Conservation (phyloP, 345 rosid genomes). For the Populus tremula region DNA sequence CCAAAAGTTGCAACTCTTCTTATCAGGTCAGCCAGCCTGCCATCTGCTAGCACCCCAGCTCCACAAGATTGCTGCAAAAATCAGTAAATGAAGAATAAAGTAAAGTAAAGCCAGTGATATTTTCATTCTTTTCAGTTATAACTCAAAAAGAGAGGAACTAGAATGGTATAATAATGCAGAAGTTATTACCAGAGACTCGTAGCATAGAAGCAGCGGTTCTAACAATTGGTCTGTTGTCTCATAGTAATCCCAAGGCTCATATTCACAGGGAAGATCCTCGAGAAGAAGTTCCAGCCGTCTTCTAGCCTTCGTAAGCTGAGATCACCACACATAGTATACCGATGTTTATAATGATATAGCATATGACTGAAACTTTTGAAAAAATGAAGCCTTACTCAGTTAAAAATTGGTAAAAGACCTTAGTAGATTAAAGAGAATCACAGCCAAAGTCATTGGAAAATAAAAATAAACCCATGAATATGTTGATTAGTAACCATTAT, state of each 20-base stretch:
- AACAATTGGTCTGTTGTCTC: constrained; percentile 79
- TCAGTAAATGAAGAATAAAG: constrained; percentile 8
- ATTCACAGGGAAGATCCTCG: constrained; percentile 93
- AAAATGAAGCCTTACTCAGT: neutral
- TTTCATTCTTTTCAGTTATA: neutral
- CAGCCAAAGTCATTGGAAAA: neutral
- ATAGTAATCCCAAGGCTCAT: constrained; percentile 67
- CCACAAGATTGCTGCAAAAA: constrained; percentile 76
- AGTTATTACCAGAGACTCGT: constrained; percentile 71
- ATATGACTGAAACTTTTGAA: neutral
- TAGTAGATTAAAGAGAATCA: neutral
- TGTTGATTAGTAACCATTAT: too few species aligned
- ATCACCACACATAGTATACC: constrained; percentile 12
- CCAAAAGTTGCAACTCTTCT: constrained; percentile 90
- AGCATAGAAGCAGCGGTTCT: constrained; percentile 80
- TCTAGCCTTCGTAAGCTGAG: constrained; percentile 80
- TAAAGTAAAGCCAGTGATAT: neutral
- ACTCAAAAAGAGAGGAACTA: neutral
- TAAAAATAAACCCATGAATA: neutral
- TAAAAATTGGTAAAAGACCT: neutral
- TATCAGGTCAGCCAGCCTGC: constrained; percentile 85
- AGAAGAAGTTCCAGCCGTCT: constrained; percentile 78
- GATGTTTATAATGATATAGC: constrained; percentile 2
- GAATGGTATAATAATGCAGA: neutral
- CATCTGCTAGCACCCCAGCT: constrained; percentile 86